Conservation (phyloP, 352 stramenopile genomes). For the Elongisporangium anandrum region DNA sequence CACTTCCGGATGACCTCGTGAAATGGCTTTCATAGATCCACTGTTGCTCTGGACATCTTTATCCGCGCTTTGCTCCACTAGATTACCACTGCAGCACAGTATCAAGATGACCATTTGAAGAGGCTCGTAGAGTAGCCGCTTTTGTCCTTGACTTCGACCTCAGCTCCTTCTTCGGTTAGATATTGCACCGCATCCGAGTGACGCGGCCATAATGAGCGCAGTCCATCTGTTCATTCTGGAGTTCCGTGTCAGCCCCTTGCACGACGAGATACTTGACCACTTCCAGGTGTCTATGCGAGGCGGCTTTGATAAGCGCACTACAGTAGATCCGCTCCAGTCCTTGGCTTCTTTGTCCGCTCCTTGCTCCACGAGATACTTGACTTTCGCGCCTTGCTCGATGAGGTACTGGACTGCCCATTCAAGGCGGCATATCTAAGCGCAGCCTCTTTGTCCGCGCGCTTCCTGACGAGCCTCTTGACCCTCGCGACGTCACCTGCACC, state of each 20-base stretch:
- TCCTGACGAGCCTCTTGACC: no score
- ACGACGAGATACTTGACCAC: slow-evolving; percentile 2
- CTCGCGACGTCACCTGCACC: no score
- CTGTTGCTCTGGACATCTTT: slow-evolving; percentile 1
- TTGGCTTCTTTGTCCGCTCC: slow-evolving; percentile 3
- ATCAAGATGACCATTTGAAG: slow-evolving; percentile 4
- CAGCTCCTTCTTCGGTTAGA: background rate
- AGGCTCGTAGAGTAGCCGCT: slow-evolving; percentile 1
- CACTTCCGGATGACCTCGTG: slow-evolving; percentile 1
- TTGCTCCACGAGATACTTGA: slow-evolving; percentile 5
- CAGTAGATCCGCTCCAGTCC: background rate
- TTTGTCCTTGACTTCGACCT: slow-evolving; percentile 4
- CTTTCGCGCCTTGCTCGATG: background rate
- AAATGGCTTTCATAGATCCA: background rate
- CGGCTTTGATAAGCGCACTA: slow-evolving; percentile 6
- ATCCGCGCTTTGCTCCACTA: slow-evolving; percentile 6
- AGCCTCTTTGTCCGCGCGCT: no score
- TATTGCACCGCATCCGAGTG: background rate
- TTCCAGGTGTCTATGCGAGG: slow-evolving; percentile 1
- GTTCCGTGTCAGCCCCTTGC: slow-evolving; percentile 4
- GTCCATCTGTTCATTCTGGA: slow-evolving; percentile 3
- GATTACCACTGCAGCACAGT: slow-evolving; percentile 7
- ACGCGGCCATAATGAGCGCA: slow-evolving; percentile 4
- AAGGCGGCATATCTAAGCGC: no score
- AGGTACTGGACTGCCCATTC: background rate